Base-by-base conservation (phyloP, 176 grass and related monocot species). In the Lolium rigidum region DNA sequence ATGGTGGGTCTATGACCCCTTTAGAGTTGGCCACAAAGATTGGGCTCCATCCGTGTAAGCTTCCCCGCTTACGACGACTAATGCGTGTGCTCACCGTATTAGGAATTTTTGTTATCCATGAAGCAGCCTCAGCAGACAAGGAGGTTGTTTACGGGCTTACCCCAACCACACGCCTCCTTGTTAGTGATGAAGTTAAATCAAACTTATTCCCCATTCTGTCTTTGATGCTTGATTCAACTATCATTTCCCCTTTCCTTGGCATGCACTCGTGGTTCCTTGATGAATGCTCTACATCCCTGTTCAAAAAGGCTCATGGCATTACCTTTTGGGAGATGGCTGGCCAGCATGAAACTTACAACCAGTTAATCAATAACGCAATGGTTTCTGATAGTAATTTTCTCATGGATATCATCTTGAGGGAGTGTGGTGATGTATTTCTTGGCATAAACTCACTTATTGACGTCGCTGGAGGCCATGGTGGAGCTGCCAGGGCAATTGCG, bases 401-500 rank as follows among this genome's bases (percentile, higher is more conserved):
- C 63, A 82, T 67, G 52, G 31, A 83, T 24, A 62, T 61, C 44
- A 74, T 88, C 21, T 26, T 83, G 35, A 80, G 49, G 10, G 37
- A 83, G 52, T 37, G n/a, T 15, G 35, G 49, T 3, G 49, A 51
- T 24, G 22, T 88, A 17, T 93, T 93, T 56, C 35, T 41, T 37
- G 88, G 88, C 2, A 35, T 93, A 38, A 62, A 50, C 11, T 76
- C 85, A 0, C 56, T 93, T 79, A 72, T 93, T 44, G 91, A 93
- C 55, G 82, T 93, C 16, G 91, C 77, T n/a, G 91, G 91, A 10
- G 82, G 88, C 1, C 75, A 18, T 0, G 85, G 88, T 9, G 11
- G 63, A 1, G 46, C 73, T 8, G 78, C 85, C n/a, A 85, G 15
- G 43, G 59, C 83, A 2, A 88, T 90, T 35, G 84, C 70, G 1